These are phyloP conservation scores for Pseudogymnoascus verrucosus DNA, from an alignment of 2,329 filamentous ascomycete species.

Conservation along the genomic window DNA sequence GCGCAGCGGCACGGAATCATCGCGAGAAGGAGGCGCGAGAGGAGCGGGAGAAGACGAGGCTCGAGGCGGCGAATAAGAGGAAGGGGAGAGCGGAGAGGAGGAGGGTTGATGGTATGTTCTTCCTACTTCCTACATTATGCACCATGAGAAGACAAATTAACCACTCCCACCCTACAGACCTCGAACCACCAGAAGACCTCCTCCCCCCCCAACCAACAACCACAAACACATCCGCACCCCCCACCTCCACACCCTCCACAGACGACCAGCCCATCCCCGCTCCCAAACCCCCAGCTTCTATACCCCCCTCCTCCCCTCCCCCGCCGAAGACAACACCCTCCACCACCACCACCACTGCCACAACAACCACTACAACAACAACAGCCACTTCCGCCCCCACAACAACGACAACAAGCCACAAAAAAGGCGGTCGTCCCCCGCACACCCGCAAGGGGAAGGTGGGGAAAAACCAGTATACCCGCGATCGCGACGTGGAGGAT, in stretches of 20 bases:
- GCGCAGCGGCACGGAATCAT: constrained; percentile 47
- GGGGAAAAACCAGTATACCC: no score
- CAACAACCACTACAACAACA: no score
- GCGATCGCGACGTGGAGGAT: no score
- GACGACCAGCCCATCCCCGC: not conserved
- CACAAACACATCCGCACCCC: not conserved
- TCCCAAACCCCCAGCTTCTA: not conserved
- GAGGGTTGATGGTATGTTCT: constrained; percentile 63
- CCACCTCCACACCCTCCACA: not conserved
- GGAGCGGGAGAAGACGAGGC: constrained; percentile 65
- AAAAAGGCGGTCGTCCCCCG: no score
- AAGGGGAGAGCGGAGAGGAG: constrained; percentile 76
- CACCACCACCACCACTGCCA: no score
- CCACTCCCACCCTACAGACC: not conserved
- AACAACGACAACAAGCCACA: no score
- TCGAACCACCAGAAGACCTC: constrained; percentile 7
- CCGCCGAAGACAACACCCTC: no score
- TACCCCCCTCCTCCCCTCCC: no score
- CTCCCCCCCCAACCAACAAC: not conserved
- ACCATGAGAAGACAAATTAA: no score
- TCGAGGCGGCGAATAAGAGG: constrained; percentile 69
- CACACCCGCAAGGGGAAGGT: no score
- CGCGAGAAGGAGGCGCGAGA: constrained; percentile 59
- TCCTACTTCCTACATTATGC: not conserved
- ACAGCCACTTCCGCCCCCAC: no score